Conservation (phyloP, 352 stramenopile genomes). For the Globisporangium viniferum region DNA sequence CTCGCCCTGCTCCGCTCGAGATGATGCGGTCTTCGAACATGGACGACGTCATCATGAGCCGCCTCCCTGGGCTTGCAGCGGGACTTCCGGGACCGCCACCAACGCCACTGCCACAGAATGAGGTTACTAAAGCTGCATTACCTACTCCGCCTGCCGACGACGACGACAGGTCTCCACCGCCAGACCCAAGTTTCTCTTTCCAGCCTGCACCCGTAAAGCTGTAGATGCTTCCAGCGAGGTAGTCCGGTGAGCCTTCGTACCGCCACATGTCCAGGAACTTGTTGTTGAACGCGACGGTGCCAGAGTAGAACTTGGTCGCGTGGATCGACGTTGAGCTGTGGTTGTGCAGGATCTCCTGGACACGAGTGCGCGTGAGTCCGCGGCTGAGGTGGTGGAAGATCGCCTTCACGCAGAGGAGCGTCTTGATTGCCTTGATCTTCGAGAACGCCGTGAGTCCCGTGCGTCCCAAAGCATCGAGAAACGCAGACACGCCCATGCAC, state of each 20-base stretch:
- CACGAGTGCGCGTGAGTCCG: slow-evolving; percentile 53
- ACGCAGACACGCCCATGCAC: slow-evolving; percentile 69
- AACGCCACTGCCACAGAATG: not conserved
- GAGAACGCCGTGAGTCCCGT: slow-evolving; percentile 49
- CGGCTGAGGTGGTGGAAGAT: slow-evolving; percentile 76
- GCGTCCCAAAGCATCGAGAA: slow-evolving; percentile 60
- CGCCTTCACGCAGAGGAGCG: slow-evolving; percentile 66
- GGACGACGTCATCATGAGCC: slow-evolving; percentile 23
- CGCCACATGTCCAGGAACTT: slow-evolving; percentile 82
- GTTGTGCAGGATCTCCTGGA: slow-evolving; percentile 66
- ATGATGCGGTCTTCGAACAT: slow-evolving; percentile 49
- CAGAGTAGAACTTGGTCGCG: slow-evolving; percentile 66
- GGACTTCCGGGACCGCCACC: slow-evolving; percentile 4
- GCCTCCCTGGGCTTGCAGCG: slow-evolving; percentile 10
- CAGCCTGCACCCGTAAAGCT: slow-evolving; percentile 17
- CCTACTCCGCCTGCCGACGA: not conserved
- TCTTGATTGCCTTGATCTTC: slow-evolving; percentile 41
- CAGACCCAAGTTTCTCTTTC: slow-evolving; percentile 9
- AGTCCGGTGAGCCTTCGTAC: slow-evolving; percentile 75
- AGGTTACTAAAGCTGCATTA: not conserved
- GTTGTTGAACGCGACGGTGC: slow-evolving; percentile 74
- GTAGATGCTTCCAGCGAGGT: slow-evolving; percentile 48
- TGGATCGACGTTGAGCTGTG: slow-evolving; percentile 64
- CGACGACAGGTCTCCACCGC: not conserved
- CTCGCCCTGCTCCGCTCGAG: slow-evolving; percentile 36